phyloP scores from a whole-genome alignment of 2,329 filamentous ascomycete genomes.

The Malbranchea cinnamomea region DNA sequence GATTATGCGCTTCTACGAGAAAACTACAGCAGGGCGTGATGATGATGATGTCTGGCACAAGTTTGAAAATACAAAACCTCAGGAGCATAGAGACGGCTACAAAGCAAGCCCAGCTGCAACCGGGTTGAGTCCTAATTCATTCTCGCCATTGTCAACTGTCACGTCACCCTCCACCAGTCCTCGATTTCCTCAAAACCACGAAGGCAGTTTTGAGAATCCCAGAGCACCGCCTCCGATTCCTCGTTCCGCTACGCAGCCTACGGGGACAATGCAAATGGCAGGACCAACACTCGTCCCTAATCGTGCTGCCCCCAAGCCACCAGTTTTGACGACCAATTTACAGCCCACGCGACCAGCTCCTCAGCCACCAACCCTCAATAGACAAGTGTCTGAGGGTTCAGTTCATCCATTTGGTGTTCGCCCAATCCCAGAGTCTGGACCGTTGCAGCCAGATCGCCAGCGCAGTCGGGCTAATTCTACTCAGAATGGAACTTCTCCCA shows the following conservation, averaged over 20 bases:
- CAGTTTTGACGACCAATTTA: slow-evolving; percentile 30
- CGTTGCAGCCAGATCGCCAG: slow-evolving; percentile 52
- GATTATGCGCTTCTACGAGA: slow-evolving; percentile 93
- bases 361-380: slow-evolving; percentile 33
- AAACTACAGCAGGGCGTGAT: slow-evolving; percentile 64
- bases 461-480: slow-evolving; percentile 55
- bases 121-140: slow-evolving; percentile 30
- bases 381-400: slow-evolving; percentile 41
- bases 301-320: slow-evolving; percentile 78
- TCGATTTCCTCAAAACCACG: slow-evolving; percentile 74
- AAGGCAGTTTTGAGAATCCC: slow-evolving; percentile 95
- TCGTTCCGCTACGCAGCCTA: slow-evolving; percentile 22
- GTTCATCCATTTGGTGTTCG: slow-evolving; percentile 28
- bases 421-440: slow-evolving; percentile 38
- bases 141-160: slow-evolving; percentile 44
- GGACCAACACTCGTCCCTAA: slow-evolving; percentile 47
- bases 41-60: slow-evolving; percentile 92
- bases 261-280: slow-evolving; percentile 35
- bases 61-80: slow-evolving; percentile 70
- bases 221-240: slow-evolving; percentile 84
- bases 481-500: slow-evolving; percentile 35
- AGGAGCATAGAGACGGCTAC: slow-evolving; percentile 25
- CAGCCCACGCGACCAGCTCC: slow-evolving; percentile 29
- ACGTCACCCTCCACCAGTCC: slow-evolving; percentile 71
- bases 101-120: slow-evolving; percentile 24